Base-by-base conservation (phyloP, 1,139 yeast genomes). In the Geotrichum candidum region DNA sequence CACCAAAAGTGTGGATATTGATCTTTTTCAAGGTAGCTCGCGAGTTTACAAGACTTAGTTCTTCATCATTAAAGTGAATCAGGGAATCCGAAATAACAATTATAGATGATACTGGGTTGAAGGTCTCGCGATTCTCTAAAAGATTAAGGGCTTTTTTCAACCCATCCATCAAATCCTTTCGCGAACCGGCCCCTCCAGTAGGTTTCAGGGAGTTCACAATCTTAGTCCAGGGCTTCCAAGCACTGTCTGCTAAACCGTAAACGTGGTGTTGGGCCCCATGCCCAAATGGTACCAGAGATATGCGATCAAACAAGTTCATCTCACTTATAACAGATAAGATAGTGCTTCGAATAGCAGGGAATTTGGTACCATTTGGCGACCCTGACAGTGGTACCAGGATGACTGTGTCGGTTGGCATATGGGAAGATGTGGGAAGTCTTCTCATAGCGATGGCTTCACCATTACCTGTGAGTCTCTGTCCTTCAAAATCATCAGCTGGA, bases 221-320 rank as follows among this genome's bases (percentile, higher is more conserved):
- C 13, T 50, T 51, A 11, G 22, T 46, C 67, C 67, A 65, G 10
- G 60, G 59, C 15, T 53, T 57, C 66, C 67, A 65, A 2, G 56
- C 56, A 35, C 53, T 29, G 23, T 58, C 58, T n/a, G 58, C 65
- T 33, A 56, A 50, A 2, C 64, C 63, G 31, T 59, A 60, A 18
- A 48, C 38, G 23, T 58, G 45, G 27, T 61, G 58, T 11, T 53
- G 51, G 11, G 52, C 56, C 9, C 58, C 61, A 33, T 56, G 53
- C 18, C 69, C 67, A 55, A 66, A 68, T n/a, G 66, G 57, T 3
- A 68, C 64, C n/a, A 68, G 22, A 11, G 69, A 63, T 22, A 68
- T 27, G 18, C 69, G 58, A 48, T 68, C 70, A 58, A 68, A 62
- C 25, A 61, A 58, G 23, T 63, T 61, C 68, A 65, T 66, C 45